Conservation (phyloP, 2,329 filamentous ascomycete species). For the Pseudogymnoascus sp. region DNA sequence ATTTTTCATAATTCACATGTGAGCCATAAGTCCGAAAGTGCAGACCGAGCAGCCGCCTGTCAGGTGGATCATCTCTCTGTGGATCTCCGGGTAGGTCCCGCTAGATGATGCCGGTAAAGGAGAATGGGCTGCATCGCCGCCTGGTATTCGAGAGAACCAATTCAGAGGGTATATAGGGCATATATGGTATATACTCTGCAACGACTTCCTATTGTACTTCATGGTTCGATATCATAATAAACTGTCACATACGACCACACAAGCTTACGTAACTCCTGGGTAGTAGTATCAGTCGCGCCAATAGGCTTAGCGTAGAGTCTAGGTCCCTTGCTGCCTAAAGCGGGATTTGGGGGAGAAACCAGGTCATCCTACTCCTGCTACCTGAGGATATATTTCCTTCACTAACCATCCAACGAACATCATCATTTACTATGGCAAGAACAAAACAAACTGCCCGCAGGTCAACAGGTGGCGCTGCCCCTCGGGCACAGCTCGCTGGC, state of each 20-base stretch:
- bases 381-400: neutral
- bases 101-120: neutral
- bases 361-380: neutral
- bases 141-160: neutral
- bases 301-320: no score
- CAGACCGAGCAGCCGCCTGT: neutral
- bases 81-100: neutral
- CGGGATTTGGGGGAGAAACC: no score
- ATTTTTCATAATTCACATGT: neutral
- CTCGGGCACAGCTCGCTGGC: neutral
- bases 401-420: neutral
- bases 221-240: no score
- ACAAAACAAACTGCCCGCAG: neutral
- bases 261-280: no score
- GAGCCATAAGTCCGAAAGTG: neutral
- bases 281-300: no score
- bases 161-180: neutral
- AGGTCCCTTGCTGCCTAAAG: no score
- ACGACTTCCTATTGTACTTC: no score
- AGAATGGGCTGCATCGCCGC: neutral
- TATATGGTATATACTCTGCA: no score
- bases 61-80: neutral
- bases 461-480: neutral
- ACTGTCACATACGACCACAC: no score
- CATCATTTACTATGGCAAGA: neutral